Percentiles rank a stretch among this genome's conserved stretches.
phyloP scores from a whole-genome alignment of 2,329 filamentous ascomycete genomes.

The Lasiodiplodia sp. region DNA sequence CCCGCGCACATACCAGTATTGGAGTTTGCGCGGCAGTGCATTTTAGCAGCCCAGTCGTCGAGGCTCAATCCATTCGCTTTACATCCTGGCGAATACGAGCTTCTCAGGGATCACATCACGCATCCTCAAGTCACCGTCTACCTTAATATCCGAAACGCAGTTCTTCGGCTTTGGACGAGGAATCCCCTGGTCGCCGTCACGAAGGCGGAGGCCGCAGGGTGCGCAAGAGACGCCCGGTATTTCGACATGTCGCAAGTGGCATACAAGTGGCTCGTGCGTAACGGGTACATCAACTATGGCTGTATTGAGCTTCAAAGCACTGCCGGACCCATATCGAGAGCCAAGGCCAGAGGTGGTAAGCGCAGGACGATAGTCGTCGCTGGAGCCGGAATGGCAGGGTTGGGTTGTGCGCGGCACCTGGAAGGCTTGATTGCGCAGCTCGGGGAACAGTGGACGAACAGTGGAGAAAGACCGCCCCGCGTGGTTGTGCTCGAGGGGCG shows the following conservation, averaged over 20 bases:
- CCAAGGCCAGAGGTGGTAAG: conserved; percentile 54
- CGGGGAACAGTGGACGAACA: conserved; percentile 68
- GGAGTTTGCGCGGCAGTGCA: conserved; percentile 90
- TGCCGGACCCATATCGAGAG: conserved; percentile 43
- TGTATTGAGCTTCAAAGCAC: conserved; percentile 75
- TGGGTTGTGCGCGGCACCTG: conserved; percentile 90
- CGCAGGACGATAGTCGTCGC: conserved; percentile 83
- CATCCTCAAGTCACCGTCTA: conserved; percentile 92
- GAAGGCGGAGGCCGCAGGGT: conserved; percentile 86
- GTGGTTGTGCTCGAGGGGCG: conserved; percentile 88
- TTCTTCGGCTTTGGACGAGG: conserved; percentile 85
- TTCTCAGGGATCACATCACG: conserved; percentile 83
- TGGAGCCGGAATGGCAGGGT: conserved; percentile 91
- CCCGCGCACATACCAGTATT: conserved; percentile 74
- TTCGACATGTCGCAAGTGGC: conserved; percentile 88
- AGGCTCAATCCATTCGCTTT: conserved; percentile 88
- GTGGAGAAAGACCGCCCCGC: conserved; percentile 72
- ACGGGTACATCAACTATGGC: conserved; percentile 96
- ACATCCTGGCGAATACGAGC: conserved; percentile 81
- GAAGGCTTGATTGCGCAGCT: conserved; percentile 87
- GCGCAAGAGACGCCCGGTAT: conserved; percentile 85
- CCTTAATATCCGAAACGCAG: conserved; percentile 93
- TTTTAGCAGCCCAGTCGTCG: conserved; percentile 87
- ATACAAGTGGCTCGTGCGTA: conserved; percentile 89
- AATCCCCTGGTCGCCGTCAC: conserved; percentile 85